A percentile compares a stretch with the other conserved stretches of the same genome.
Conservation (phyloP, 202 grass and related monocot genomes). For the Schoenoplectus triqueter region DNA sequence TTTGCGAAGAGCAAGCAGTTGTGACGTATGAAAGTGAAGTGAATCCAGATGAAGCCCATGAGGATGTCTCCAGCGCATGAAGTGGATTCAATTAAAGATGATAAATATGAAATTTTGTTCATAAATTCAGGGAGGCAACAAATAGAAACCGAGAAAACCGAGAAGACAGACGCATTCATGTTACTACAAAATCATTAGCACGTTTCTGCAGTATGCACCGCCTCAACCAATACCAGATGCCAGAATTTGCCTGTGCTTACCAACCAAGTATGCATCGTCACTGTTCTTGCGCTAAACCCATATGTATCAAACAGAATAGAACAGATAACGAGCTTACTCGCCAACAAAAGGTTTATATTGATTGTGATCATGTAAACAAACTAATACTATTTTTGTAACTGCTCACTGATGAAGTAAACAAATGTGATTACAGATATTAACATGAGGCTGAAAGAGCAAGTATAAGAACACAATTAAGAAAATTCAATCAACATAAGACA, state of each 20-base stretch:
- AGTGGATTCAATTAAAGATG: neutral
- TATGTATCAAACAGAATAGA: neutral
- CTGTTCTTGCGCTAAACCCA: neutral
- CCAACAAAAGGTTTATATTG: neutral
- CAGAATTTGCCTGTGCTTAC: neutral
- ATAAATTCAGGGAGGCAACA: neutral
- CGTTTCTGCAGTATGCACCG: neutral
- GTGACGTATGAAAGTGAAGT: slow-evolving; percentile 19
- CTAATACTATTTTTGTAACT: neutral
- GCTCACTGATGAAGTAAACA: neutral
- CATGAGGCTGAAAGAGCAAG: neutral
- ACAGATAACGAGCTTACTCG: neutral
- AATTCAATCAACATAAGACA: neutral
- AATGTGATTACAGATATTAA: neutral
- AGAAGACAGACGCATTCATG: neutral
- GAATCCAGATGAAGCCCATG: slow-evolving; percentile 3
- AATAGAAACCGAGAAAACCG: neutral
- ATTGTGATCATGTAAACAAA: neutral
- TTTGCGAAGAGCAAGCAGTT: slow-evolving; percentile 17
- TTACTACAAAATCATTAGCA: neutral
- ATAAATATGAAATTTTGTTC: neutral
- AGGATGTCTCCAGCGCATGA: neutral
- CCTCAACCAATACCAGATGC: neutral
- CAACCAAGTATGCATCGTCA: neutral
- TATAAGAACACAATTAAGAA: neutral